Percentiles rank a stretch among this genome's conserved stretches.
phyloP scores from a whole-genome alignment of 306 rosid species.

The Gynostemma pentaphyllum region DNA sequence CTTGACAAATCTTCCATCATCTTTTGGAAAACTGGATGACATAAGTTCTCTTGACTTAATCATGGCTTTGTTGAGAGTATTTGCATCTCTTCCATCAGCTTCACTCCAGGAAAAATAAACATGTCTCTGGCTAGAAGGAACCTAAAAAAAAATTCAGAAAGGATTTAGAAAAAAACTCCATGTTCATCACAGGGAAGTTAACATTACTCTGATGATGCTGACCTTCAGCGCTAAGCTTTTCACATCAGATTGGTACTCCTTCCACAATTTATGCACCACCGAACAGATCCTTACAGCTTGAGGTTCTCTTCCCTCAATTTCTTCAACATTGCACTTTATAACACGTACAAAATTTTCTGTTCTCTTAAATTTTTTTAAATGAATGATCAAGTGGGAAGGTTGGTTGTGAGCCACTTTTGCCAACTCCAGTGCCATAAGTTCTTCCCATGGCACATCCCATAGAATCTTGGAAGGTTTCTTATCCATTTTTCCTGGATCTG shows the following conservation, averaged over 20 bases:
- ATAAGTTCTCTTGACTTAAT: slow-evolving; percentile 55
- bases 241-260: slow-evolving; percentile 55
- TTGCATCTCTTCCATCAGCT: slow-evolving; percentile 55
- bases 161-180: slow-evolving; percentile 19
- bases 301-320: slow-evolving; percentile 53
- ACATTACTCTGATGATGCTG: slow-evolving; percentile 9
- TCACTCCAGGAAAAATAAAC: slow-evolving; percentile 80
- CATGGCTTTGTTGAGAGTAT: slow-evolving; percentile 43
- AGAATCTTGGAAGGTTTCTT: slow-evolving; percentile 83
- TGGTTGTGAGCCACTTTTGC: slow-evolving; percentile 66
- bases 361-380: slow-evolving; percentile 68
- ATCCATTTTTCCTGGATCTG: slow-evolving; percentile 72
- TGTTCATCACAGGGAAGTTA: slow-evolving; percentile 14
- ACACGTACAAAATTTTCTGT: slow-evolving; percentile 72
- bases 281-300: slow-evolving; percentile 74
- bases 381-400: slow-evolving; percentile 87
- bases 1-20: slow-evolving; percentile 54
- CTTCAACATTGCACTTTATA: slow-evolving; percentile 55
- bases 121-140: slow-evolving; percentile 90
- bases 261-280: slow-evolving; percentile 61
- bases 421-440: slow-evolving; percentile 81
- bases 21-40: slow-evolving; percentile 38
- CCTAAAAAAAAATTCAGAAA: slow-evolving; percentile 39
- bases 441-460: slow-evolving; percentile 97
- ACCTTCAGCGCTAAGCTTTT: slow-evolving; percentile 65